Base-by-base conservation (phyloP, 305 asterid genomes). In the Fraxinus greggii region DNA sequence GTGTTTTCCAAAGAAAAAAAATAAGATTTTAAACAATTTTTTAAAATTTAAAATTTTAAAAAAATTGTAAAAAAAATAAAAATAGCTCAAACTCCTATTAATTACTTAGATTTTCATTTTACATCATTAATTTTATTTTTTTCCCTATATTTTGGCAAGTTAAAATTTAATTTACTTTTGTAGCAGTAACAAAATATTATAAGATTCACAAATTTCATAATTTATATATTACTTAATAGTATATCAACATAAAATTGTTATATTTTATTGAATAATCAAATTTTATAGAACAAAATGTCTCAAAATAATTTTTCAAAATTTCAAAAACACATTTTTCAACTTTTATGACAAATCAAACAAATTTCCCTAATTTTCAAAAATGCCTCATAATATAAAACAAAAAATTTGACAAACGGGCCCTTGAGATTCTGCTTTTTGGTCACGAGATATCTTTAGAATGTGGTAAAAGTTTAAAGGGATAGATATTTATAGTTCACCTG, bases 341-440 rank as follows among this genome's bases (percentile, higher is more conserved):
- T 48, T 48, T 48, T 45, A 13, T 1, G 21, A 48, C 1, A 48
- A 15, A 51, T 1, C 61, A 17, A 17, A 15, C 61, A 51, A 21
- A 17, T 51, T 51, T 51, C 6, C 61, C 8, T 51, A 51, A 51
- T 17, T 17, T 51, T 17, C 1, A 51, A 51, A 51, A 51, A 15
- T 2, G 7, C 15, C 29, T 21, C 74, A 51, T 15, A 51, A 48
- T 45, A 45, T 48, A 3, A 48, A 48, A 48, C 6, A 51, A 17
- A 51, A 48, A 51, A 48, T 15, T 48, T 17, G 17, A 45, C 56
- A 45, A 45, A 45, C 56, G 56, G 54, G 56, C 35, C 32, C 72
- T 35, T 67, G n/a, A 61, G 76, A 75, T 65, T 78, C 78, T 32
- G 54, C 86, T 75, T 31, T 75, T 72, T 40, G 74, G 31, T 78